Percentiles rank a stretch among this genome's conserved stretches.
These are phyloP conservation scores for Kodamaea fukazawae DNA, from an alignment of 805 yeast species.

Conservation along the genomic window DNA sequence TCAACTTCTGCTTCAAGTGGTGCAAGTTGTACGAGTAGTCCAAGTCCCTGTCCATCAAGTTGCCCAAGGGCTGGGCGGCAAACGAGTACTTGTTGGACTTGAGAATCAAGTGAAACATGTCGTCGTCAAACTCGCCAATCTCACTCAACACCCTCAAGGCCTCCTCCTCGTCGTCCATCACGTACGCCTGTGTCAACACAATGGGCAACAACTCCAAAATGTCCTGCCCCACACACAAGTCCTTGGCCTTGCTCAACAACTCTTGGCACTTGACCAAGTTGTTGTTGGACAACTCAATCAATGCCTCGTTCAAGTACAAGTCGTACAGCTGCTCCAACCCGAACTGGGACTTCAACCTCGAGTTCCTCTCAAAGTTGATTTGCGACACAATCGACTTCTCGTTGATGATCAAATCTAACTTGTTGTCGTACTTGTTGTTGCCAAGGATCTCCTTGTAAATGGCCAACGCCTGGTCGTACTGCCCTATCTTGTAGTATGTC, in stretches of 20 bases:
- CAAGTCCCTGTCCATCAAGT: slow-evolving; percentile 33
- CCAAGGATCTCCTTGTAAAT: slow-evolving; percentile 44
- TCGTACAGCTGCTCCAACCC: slow-evolving; percentile 45
- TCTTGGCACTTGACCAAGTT: slow-evolving; percentile 40
- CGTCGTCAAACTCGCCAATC: slow-evolving; percentile 36
- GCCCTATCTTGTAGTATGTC: slow-evolving; percentile 49
- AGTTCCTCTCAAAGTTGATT: slow-evolving; percentile 18
- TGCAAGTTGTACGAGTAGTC: slow-evolving; percentile 24
- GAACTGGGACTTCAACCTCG: slow-evolving; percentile 5
- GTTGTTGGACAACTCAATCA: slow-evolving; percentile 44
- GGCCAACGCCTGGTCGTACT: slow-evolving; percentile 38
- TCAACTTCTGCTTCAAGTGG: slow-evolving; percentile 22
- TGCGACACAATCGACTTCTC: slow-evolving; percentile 68
- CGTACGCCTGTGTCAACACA: slow-evolving; percentile 56
- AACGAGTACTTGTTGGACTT: slow-evolving; percentile 43
- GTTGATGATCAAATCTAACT: slow-evolving; percentile 55
- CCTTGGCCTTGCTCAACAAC: slow-evolving; percentile 45
- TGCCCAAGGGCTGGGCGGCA: slow-evolving; percentile 13
- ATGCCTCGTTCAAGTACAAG: slow-evolving; percentile 56
- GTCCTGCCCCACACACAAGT: slow-evolving; percentile 37
- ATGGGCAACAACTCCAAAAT: slow-evolving; percentile 58
- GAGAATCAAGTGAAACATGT: slow-evolving; percentile 40
- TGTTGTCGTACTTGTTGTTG: slow-evolving; percentile 41
- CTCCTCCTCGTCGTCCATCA: slow-evolving; percentile 36
- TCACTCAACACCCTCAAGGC: slow-evolving; percentile 36